These are phyloP conservation scores for Alternaria atra DNA, from an alignment of 2,329 filamentous ascomycete species.

Conservation along the genomic window DNA sequence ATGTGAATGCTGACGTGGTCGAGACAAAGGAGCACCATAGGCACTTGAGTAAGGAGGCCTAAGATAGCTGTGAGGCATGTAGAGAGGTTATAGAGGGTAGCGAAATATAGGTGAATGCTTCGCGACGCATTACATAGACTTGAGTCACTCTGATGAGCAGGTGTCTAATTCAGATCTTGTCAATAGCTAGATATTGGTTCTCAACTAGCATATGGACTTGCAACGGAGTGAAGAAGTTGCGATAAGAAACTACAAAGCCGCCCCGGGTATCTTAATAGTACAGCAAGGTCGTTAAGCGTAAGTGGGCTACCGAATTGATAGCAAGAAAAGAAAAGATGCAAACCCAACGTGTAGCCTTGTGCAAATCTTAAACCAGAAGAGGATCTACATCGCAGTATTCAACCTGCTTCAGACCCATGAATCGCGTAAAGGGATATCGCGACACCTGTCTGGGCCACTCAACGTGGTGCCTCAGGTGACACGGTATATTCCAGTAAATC, in stretches of 20 bases:
- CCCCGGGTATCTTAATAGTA: conserved; percentile 9
- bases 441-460: conserved; percentile 45
- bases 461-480: conserved; percentile 32
- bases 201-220: neutral
- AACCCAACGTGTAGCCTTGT: neutral
- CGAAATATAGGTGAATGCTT: no score
- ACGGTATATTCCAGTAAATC: conserved; percentile 41
- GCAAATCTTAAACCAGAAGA: neutral
- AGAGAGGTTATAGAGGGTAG: neutral
- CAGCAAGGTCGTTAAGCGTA: neutral
- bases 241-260: neutral
- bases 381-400: conserved; percentile 17
- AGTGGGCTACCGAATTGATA: neutral
- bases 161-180: neutral
- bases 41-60: neutral
- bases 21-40: neutral
- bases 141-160: neutral
- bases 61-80: neutral
- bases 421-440: conserved; percentile 39
- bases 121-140: neutral
- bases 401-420: conserved; percentile 35
- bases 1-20: neutral
- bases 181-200: neutral
- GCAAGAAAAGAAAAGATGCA: neutral
- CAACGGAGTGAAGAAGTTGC: neutral